These are phyloP conservation scores for Penicillium sp. DNA, from an alignment of 2,329 filamentous ascomycete species.

Conservation along the genomic window DNA sequence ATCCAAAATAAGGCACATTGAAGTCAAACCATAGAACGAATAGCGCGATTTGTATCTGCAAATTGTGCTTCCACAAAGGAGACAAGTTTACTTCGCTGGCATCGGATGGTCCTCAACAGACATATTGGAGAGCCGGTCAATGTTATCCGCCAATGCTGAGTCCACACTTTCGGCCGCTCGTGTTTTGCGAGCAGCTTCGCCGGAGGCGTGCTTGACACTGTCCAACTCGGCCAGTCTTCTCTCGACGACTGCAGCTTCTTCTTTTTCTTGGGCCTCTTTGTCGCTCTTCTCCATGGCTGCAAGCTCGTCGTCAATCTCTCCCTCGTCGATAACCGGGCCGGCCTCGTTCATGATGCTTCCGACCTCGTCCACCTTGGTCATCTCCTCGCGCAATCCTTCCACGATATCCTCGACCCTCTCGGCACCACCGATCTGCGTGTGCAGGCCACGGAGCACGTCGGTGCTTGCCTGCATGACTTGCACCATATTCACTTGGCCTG, in stretches of 20 bases:
- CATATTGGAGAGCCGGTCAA: conserved; percentile 44
- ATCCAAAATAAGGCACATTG: conserved; percentile 3
- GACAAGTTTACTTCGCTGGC: conserved; percentile 20
- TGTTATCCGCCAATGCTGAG: conserved; percentile 39
- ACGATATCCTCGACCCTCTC: conserved; percentile 76
- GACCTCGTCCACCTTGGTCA: conserved; percentile 80
- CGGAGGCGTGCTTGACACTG: conserved; percentile 44
- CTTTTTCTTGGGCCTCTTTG: conserved; percentile 48
- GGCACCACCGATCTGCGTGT: conserved; percentile 74
- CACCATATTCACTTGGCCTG: conserved; percentile 81
- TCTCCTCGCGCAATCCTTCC: conserved; percentile 75
- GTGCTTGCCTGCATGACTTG: conserved; percentile 79
- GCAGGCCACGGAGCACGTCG: conserved; percentile 70
- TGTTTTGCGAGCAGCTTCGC: conserved; percentile 39
- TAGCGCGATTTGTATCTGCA: not conserved
- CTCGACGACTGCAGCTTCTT: conserved; percentile 53
- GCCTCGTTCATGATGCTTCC: conserved; percentile 72
- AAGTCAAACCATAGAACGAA: not conserved
- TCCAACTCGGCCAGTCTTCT: conserved; percentile 53
- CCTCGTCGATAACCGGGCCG: conserved; percentile 67
- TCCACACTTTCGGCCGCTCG: conserved; percentile 31
- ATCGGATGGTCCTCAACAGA: conserved; percentile 40
- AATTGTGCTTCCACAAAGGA: not conserved
- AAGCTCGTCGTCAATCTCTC: conserved; percentile 84
- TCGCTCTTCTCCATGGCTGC: conserved; percentile 70